Evolutionary conservation across 2,329 filamentous ascomycete genomes (phyloP), one percentile per base, ranked within the genome.

Genomic region (Reticulascus tulasneorum): DNA sequence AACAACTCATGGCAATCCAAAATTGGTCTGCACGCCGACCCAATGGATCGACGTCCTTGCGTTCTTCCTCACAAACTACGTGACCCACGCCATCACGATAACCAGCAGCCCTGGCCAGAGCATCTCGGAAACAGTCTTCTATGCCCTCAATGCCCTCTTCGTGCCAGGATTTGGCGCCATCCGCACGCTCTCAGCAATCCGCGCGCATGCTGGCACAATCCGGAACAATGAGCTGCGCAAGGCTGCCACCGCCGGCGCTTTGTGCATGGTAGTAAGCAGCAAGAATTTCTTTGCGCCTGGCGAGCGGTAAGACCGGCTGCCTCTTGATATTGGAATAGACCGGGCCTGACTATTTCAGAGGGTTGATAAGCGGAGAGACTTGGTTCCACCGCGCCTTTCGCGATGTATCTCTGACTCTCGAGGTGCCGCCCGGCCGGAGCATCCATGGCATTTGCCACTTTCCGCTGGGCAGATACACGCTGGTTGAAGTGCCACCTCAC

Each of bases 41-140:
- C 30, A 33, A 11, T 47, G 43, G 45, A 25, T 23, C 6, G 49
- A 51, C 28, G 35, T 49, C 9, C 18, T 50, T 9, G 31, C 48
- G 13, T 54, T 53, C 37, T 53, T 38, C 34, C 23, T 49, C 13
- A 46, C 33, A 4, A 54, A 53, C 22, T 55, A 54, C 33, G 30
- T 52, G n/a, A 42, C 47, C 8, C 50, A 54, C 31, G 49, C 42
- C 10, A 44, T 46, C 9, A 55, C 52, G 2, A 33, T 50, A 4
- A 42, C 27, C 19, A 32, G 42, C 12, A 29, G 28, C 7, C 51
- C 49, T 13, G 51, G 48, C 9, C 41, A 51, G 16, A 23, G 26
- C 17, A 6, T 43, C 16, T 29, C 36, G 9, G 39, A 42, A 23
- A 40, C 42, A 17, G 38, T 24, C 39, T 43, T 43, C 19, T 26